Evolutionary conservation across 2,329 filamentous ascomycete species (phyloP).

Genomic region (Diaporthe citriasiana): DNA sequence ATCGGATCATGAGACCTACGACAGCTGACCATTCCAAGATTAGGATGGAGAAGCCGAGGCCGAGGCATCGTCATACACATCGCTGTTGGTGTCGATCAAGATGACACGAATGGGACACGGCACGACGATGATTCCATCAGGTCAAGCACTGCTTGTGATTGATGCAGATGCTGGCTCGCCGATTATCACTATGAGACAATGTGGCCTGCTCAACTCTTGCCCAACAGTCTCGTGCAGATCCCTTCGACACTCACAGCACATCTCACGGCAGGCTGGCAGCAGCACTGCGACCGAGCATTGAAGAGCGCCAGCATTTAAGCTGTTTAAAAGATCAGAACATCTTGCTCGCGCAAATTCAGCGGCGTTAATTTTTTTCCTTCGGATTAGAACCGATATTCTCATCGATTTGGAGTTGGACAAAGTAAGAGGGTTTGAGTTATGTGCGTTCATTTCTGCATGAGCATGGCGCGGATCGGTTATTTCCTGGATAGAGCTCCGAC

Average conservation of each 20-base stretch:
- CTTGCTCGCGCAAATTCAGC: constrained; percentile 22
- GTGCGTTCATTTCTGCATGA: constrained; percentile 33
- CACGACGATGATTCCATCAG: background rate
- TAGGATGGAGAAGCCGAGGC: background rate
- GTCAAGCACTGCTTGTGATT: background rate
- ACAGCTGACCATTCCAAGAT: constrained; percentile 16
- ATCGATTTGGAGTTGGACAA: constrained; percentile 7
- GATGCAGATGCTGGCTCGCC: background rate
- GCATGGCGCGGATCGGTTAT: constrained; percentile 34
- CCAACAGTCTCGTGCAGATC: background rate
- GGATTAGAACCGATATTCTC: background rate
- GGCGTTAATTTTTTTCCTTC: background rate
- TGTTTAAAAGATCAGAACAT: constrained; percentile 1
- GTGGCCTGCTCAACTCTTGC: background rate
- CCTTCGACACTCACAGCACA: background rate
- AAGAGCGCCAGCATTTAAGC: background rate
- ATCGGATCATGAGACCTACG: background rate
- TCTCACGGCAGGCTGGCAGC: background rate
- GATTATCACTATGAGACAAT: background rate
- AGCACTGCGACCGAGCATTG: background rate
- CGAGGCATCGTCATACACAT: constrained; percentile 35
- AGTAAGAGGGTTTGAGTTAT: constrained; percentile 3
- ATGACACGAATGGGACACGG: background rate
- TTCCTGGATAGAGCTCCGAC: constrained; percentile 21
- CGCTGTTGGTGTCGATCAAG: constrained; percentile 20